Evolutionary conservation across 768 basidiomycete genomes (phyloP), one percentile per base, ranked within the genome.

Genomic region (Peribolospora baueri): DNA sequence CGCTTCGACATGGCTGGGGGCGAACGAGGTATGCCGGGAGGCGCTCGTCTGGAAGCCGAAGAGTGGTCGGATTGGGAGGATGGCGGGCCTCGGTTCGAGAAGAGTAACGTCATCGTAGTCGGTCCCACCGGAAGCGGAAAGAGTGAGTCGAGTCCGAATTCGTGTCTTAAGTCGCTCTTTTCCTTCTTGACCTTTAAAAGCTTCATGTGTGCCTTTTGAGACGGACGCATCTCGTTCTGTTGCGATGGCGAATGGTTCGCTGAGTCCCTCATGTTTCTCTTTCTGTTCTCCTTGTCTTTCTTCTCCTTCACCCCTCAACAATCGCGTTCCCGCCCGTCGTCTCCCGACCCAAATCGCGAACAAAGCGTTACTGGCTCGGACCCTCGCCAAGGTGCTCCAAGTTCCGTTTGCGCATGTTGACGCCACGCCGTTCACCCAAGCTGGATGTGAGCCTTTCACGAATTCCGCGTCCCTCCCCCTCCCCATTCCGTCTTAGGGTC

Each of bases 341-440:
- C 4, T 46, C 8, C 39, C 40, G 40, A 42, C 4, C 4, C 25
- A 25, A 25, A 25, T 25, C 25, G 25, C 25, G 25, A 25, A 25
- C 25, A 25, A 25, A 25, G 25, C 88, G 0, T 69, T 91, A 42
- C 70, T 97, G 25, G 85, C 82, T n/a, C 76, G 76, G 62, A 95
- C 88, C 7, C 72, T 97, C n/a, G 90, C 90, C 9, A 77, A 75
- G 63, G 79, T 88, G 5, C 70, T 97, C 5, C 82, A 93, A 64
- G 87, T 95, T 0, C 91, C 91, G 1, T 97, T 93, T 66, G 90
- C 88, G 13, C 76, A 82, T 57, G 84, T 79, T 62, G 90, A 95
- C 62, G 91, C 90, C 25, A 95, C 90, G 14, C 77, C 86, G 3
- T 85, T 93, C 62, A 97, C 91, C 8, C 84, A 87, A 70, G 68